Evolutionary conservation across 2,329 filamentous ascomycete species (phyloP).

Genomic region (Fusarium guadeloupense): DNA sequence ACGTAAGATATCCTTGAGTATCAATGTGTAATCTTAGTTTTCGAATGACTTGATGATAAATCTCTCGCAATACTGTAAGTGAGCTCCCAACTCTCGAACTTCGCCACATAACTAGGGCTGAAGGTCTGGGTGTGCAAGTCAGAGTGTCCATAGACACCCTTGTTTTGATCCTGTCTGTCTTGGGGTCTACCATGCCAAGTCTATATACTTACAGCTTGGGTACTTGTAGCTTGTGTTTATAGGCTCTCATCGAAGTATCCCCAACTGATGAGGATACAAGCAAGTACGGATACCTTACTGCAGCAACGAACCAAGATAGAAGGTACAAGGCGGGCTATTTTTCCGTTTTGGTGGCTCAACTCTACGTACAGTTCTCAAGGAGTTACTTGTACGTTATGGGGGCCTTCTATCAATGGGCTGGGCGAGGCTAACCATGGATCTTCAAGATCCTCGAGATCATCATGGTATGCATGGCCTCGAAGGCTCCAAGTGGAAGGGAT

Average conservation of each 20-base stretch:
- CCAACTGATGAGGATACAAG: conserved; percentile 13
- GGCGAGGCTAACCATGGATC: conserved; percentile 52
- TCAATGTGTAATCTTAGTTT: too few species aligned
- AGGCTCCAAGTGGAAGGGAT: conserved; percentile 46
- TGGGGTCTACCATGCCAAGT: too few species aligned
- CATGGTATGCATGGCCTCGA: conserved; percentile 50
- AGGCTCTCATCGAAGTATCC: background rate
- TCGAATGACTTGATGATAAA: too few species aligned
- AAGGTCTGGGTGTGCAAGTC: background rate
- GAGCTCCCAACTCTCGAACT: too few species aligned
- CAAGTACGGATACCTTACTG: conserved; percentile 8
- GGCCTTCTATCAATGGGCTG: conserved; percentile 41
- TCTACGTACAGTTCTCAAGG: too few species aligned
- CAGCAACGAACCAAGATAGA: conserved; percentile 23
- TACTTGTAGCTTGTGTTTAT: background rate
- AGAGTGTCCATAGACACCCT: too few species aligned
- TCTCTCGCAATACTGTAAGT: too few species aligned
- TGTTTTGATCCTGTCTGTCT: too few species aligned
- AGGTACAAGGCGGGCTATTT: conserved; percentile 28
- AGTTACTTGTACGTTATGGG: background rate
- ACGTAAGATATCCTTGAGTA: background rate
- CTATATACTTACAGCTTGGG: too few species aligned
- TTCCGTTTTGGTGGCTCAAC: conserved; percentile 3
- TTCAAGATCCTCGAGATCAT: conserved; percentile 54
- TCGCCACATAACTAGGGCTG: too few species aligned